These are phyloP conservation scores for Candida chauliodis DNA, from an alignment of 805 yeast species.

Conservation along the genomic window DNA sequence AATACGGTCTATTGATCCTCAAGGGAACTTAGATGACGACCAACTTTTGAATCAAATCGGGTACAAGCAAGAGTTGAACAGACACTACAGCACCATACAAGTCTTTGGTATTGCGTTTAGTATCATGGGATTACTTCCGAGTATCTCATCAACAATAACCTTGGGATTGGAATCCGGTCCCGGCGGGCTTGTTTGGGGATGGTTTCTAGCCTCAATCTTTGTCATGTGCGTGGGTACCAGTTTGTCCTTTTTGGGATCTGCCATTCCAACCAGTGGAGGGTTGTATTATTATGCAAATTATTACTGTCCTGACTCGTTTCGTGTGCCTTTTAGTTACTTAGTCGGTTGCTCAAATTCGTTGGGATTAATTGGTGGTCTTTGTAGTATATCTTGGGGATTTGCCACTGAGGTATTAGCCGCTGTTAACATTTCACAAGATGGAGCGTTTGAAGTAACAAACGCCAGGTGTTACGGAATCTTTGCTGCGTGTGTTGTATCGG, in stretches of 20 bases:
- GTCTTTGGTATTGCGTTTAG: conserved; percentile 68
- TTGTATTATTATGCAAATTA: conserved; percentile 45
- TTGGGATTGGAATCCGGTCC: conserved; percentile 59
- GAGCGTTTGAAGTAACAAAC: conserved; percentile 49
- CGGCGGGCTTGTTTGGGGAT: conserved; percentile 65
- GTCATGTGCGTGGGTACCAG: conserved; percentile 54
- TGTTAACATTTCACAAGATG: conserved; percentile 50
- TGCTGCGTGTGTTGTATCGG: conserved; percentile 53
- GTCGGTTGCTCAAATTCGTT: conserved; percentile 65
- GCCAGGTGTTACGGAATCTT: conserved; percentile 60
- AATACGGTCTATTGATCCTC: conserved; percentile 13
- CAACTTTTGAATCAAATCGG: conserved; percentile 48
- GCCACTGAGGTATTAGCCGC: conserved; percentile 55
- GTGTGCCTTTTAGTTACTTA: conserved; percentile 51
- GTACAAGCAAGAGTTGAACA: conserved; percentile 60
- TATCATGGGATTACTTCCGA: conserved; percentile 65
- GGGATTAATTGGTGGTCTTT: conserved; percentile 61
- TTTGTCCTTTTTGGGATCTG: conserved; percentile 61
- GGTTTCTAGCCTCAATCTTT: conserved; percentile 55
- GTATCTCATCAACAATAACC: conserved; percentile 51
- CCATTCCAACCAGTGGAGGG: conserved; percentile 74
- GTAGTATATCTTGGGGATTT: conserved; percentile 65
- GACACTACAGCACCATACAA: conserved; percentile 57
- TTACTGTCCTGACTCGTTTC: conserved; percentile 53
- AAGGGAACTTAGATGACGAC: conserved; percentile 11